These are phyloP conservation scores for Spergularia bocconei DNA, from an alignment of 148 eudicot genomes.

Conservation along the genomic window DNA sequence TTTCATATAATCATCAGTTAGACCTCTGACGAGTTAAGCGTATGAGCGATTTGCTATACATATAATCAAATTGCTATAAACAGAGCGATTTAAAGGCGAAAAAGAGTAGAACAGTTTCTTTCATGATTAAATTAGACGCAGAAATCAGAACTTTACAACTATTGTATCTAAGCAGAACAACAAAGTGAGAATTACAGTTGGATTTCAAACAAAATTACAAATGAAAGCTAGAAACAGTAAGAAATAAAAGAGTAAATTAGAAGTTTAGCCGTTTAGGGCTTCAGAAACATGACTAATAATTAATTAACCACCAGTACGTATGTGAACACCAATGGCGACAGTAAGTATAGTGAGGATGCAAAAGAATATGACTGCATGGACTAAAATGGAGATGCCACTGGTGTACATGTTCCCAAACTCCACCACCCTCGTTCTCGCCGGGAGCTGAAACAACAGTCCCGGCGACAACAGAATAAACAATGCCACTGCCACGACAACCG, in stretches of 20 bases:
- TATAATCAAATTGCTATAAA: conserved; percentile 1
- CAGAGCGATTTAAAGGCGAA: background rate
- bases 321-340: conserved; percentile 65
- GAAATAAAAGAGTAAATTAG: background rate
- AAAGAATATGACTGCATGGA: conserved; percentile 68
- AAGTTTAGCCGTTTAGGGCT: background rate
- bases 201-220: background rate
- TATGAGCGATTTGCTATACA: background rate
- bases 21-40: background rate
- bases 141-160: conserved; percentile 12
- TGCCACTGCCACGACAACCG: conserved; percentile 66
- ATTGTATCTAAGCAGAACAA: background rate
- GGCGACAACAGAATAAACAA: conserved; percentile 69
- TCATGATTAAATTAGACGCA: background rate
- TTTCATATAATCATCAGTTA: too few species aligned
- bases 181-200: conserved; percentile 13
- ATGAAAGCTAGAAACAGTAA: background rate
- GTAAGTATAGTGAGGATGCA: conserved; percentile 61
- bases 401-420: conserved; percentile 82
- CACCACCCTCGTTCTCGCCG: conserved; percentile 64
- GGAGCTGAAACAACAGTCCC: conserved; percentile 67
- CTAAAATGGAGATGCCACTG: conserved; percentile 66
- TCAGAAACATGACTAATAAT: background rate
- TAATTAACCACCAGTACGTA: conserved; percentile 31
- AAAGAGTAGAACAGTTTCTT: background rate